These are phyloP conservation scores for Sporothrix pseudoabietina DNA, from an alignment of 2,329 filamentous ascomycete species.

Conservation along the genomic window DNA sequence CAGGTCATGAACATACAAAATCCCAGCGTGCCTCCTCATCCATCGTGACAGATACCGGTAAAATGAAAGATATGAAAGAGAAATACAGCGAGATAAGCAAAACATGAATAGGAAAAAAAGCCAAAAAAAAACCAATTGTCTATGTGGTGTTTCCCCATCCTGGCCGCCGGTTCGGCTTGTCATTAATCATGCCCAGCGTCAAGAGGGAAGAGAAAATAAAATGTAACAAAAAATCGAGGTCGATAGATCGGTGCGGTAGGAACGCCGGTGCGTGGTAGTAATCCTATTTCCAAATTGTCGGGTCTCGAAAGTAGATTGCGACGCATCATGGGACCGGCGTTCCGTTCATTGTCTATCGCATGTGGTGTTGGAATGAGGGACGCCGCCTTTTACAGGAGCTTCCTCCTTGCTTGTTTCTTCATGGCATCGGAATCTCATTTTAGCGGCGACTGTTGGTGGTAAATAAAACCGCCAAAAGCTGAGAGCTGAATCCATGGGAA, in stretches of 20 bases:
- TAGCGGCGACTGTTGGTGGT: background rate
- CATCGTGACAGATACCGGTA: conserved; percentile 11
- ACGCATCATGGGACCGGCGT: conserved; percentile 8
- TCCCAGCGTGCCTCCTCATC: conserved; percentile 23
- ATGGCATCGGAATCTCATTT: background rate
- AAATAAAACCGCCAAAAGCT: background rate
- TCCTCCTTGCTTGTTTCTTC: conserved; percentile 4
- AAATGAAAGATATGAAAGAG: conserved; percentile 21
- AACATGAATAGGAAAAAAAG: conserved; percentile 21
- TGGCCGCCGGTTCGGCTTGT: conserved; percentile 36
- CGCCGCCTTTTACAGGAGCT: background rate
- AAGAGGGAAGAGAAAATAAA: conserved; percentile 29
- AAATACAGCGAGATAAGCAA: conserved; percentile 7
- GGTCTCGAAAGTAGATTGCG: background rate
- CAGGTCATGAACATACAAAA: conserved; percentile 28
- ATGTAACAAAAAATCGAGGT: conserved; percentile 3
- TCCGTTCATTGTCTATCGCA: background rate
- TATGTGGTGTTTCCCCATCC: conserved; percentile 28
- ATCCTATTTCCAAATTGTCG: background rate
- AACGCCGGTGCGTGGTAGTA: background rate
- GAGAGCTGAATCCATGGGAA: background rate
- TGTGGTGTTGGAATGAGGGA: background rate
- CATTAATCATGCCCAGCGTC: conserved; percentile 38
- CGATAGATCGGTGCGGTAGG: background rate
- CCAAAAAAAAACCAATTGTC: conserved; percentile 22